These are phyloP conservation scores for Taphrina communis DNA, from an alignment of 1,139 yeast genomes.

Conservation along the genomic window DNA sequence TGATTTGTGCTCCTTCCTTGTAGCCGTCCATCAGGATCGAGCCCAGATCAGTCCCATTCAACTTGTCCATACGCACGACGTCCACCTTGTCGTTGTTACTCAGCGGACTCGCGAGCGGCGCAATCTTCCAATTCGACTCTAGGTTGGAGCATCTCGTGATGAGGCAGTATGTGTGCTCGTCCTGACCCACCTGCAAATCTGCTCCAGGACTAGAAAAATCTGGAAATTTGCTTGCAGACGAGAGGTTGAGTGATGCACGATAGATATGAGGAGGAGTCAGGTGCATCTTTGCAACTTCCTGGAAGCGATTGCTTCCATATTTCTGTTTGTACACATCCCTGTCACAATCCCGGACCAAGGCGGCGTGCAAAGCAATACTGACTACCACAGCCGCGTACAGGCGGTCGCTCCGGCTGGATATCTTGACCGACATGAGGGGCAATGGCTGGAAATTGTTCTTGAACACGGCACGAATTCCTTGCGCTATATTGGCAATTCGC, in stretches of 20 bases:
- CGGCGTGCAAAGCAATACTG: slow-evolving; percentile 35
- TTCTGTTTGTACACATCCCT: slow-evolving; percentile 17
- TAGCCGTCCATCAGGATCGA: slow-evolving; percentile 36
- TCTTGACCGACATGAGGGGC: slow-evolving; percentile 29
- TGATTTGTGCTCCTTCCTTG: slow-evolving; percentile 36
- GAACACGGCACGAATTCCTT: slow-evolving; percentile 35
- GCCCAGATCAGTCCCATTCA: slow-evolving; percentile 29
- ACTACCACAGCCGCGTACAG: slow-evolving; percentile 33
- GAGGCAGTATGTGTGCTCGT: slow-evolving; percentile 31
- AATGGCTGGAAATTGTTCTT: slow-evolving; percentile 24
- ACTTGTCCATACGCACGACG: slow-evolving; percentile 33
- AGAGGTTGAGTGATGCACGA: slow-evolving; percentile 9
- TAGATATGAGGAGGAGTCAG: slow-evolving; percentile 33
- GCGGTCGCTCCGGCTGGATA: background rate
- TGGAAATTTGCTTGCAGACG: slow-evolving; percentile 14
- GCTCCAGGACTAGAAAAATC: slow-evolving; percentile 1
- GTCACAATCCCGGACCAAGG: slow-evolving; percentile 28
- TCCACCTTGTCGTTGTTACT: slow-evolving; percentile 21
- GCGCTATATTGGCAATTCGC: slow-evolving; percentile 21
- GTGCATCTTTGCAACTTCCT: slow-evolving; percentile 34
- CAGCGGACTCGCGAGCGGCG: slow-evolving; percentile 33
- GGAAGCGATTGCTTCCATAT: slow-evolving; percentile 31
- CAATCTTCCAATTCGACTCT: slow-evolving; percentile 33
- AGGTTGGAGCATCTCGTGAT: slow-evolving; percentile 37
- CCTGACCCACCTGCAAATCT: slow-evolving; percentile 6